Evolutionary conservation across 257 asterid species (phyloP).

Genomic region (Solanum rostratum): DNA sequence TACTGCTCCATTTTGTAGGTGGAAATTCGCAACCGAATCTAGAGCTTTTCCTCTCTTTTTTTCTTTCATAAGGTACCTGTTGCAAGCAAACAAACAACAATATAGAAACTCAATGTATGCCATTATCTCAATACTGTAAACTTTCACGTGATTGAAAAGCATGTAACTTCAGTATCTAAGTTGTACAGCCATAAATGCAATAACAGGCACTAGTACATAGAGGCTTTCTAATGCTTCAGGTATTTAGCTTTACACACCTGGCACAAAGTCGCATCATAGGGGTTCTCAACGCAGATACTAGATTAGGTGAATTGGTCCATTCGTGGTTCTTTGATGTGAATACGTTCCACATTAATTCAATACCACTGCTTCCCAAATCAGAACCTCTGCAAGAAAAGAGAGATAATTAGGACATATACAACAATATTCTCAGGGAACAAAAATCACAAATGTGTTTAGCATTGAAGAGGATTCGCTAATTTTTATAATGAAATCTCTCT

Average conservation of each 20-base stretch:
- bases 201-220: not conserved
- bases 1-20: slow-evolving; percentile 98
- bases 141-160: not conserved
- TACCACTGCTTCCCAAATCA: slow-evolving; percentile 38
- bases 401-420: not conserved
- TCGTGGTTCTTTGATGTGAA: slow-evolving; percentile 40
- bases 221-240: not conserved
- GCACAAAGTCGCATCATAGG: slow-evolving; percentile 86
- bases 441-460: not conserved
- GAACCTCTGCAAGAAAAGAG: slow-evolving; percentile 36
- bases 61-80: slow-evolving; percentile 81
- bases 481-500: not conserved
- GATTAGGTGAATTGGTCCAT: slow-evolving; percentile 51
- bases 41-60: slow-evolving; percentile 91
- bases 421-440: not conserved
- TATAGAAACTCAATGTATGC: not conserved
- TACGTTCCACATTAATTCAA: slow-evolving; percentile 53
- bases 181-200: not conserved
- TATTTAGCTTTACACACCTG: slow-evolving; percentile 33
- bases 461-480: not conserved
- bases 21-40: slow-evolving; percentile 94
- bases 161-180: not conserved
- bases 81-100: slow-evolving; percentile 1
- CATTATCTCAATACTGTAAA: not conserved
- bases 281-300: slow-evolving; percentile 33